Evolutionary conservation across 2,329 filamentous ascomycete species (phyloP), one percentile per base, ranked within the genome.

Genomic region (Botryotinia convoluta): DNA sequence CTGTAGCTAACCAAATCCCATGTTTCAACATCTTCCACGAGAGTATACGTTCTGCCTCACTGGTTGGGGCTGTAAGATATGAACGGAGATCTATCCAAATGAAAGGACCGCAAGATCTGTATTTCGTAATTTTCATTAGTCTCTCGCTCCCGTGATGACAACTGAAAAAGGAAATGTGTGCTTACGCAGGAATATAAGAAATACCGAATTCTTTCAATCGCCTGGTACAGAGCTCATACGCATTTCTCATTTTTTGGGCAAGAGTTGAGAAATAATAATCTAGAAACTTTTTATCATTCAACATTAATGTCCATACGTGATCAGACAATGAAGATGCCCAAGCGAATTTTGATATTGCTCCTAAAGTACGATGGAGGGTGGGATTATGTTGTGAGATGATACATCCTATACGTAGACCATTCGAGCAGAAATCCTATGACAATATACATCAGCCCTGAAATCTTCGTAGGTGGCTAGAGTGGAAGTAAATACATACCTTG

Each of bases 341-440:
- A 18, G 73, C 74, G 8, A 75, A 75, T 44, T 68, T 74, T 35
- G 74, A 73, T 45, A 75, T 74, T 22, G 60, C 44, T 54, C 39
- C 35, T 12, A 72, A 4, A n/a, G 69, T 72, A 26, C 14, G 37
- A 69, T 74, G 73, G 5, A 75, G 45, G 18, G 35, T 39, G n/a
- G 73, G 68, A 44, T 75, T 75, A 26, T 74, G 67, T 32, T 57
- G 73, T 9, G 74, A 74, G 61, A 76, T 72, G 26, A 75, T 8
- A 85, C 79, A 32, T 81, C 79, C 8, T 22, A 85, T 74, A 5
- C 84, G 81, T 3, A 86, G 77, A 0, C 86, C 86, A 48, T 84
- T 84, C 10, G 83, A 82, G 26, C 83, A 83, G 72, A 86, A 87
- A 71, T 85, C 84, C 69, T 76, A 59, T 20, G 6, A n/a, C 18